Evolutionary conservation across 306 rosid genomes (phyloP).

Genomic region (Lathyrus tuberosus): DNA sequence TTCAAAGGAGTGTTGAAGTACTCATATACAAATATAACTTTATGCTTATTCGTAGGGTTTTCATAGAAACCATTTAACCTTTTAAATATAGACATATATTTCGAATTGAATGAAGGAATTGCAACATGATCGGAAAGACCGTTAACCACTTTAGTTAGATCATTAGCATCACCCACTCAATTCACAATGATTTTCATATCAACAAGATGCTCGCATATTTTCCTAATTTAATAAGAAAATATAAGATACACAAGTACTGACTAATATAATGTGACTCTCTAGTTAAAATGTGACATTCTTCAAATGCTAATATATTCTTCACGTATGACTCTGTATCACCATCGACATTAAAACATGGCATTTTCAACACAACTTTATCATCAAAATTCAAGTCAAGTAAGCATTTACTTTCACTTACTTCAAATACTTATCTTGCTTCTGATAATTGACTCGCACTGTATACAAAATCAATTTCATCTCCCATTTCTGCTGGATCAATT

Average conservation of each 20-base stretch:
- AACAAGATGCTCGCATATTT: not conserved
- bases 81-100: not conserved
- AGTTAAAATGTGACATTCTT: conserved; percentile 1
- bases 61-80: conserved; percentile 10
- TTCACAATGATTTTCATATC: conserved; percentile 10
- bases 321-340: conserved; percentile 28
- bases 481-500: no score
- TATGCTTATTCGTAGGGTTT: conserved; percentile 9
- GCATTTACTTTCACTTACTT: no score
- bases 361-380: conserved; percentile 29
- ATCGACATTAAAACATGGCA: conserved; percentile 33
- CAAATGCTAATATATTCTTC: no score
- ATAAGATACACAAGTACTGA: conserved; percentile 30
- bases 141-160: not conserved
- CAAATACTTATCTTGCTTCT: no score
- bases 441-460: no score
- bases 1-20: conserved; percentile 47
- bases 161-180: conserved; percentile 27
- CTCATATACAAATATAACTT: conserved; percentile 20
- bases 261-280: not conserved
- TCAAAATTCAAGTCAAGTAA: conserved; percentile 25
- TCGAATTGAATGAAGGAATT: not conserved
- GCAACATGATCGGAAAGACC: not conserved
- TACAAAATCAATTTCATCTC: no score
- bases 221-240: not conserved